Evolutionary conservation across 139 green algal genomes (phyloP), one percentile per base, ranked within the genome.

Genomic region (Zygnema circumcarinatum): DNA sequence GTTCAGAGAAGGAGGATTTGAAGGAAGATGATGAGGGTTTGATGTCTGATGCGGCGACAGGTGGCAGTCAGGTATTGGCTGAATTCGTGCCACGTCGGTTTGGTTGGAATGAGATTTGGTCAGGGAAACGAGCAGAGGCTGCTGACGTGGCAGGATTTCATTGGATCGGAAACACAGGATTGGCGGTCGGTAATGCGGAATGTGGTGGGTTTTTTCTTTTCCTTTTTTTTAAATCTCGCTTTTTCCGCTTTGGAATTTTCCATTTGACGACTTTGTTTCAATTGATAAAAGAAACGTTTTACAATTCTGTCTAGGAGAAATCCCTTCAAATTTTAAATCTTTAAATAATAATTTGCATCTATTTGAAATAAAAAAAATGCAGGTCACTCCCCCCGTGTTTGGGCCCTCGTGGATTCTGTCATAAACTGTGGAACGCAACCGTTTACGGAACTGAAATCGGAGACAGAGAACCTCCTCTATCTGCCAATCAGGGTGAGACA

Each of bases 371-470:
- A 62, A 16, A 62, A 16, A 62, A 16, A 62, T 62, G 47, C 79
- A 2, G 91, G 74, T 0, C 54, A 40, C 1, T 40, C 87, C 21
- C 86, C 81, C 1, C 56, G 68, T 0, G 87, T 94, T 22, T 96
- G 94, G 94, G 38, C 41, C 0, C 40, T 92, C 20, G 93, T 92
- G 38, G 91, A 95, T 76, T 93, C 94, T n/a, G 94, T 96, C 38
- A 90, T 96, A n/a, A 89, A 91, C 41, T 72, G 87, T 31, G 93
- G 92, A 2, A 53, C 25, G 3, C 38, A 41, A 1, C 35, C 90
- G 68, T 74, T 92, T 69, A 81, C 88, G 22, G 84, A 35, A 38
- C 38, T 16, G 83, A 40, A 82, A 21, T 7, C n/a, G 2, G n/a
- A 83, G 2, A 83, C 33, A 31, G 3, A 83, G 31, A 36, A 67